A percentile compares a stretch with the other conserved stretches of the same genome.
These are phyloP conservation scores for Hypoxylon subgilvum DNA, from an alignment of 495 filamentous ascomycete genomes.

Conservation along the genomic window DNA sequence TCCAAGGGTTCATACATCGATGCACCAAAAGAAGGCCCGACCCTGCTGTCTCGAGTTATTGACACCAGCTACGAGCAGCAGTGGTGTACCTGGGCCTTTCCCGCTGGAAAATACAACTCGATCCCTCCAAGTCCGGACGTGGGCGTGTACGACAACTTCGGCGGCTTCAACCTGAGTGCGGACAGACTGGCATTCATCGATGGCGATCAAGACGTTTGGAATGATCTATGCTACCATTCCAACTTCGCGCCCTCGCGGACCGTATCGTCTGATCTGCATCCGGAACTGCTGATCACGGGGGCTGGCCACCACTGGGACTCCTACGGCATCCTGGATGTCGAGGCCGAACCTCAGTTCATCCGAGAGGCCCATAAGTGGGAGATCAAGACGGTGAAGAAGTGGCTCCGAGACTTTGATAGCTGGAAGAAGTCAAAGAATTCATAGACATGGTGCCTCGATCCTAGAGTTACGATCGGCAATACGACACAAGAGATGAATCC, in stretches of 20 bases:
- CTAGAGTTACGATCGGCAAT: neutral
- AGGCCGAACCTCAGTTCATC: slow-evolving; percentile 57
- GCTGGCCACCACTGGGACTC: slow-evolving; percentile 60
- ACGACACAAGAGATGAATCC: neutral
- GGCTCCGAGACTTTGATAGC: slow-evolving; percentile 31
- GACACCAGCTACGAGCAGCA: slow-evolving; percentile 57
- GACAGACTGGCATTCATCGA: slow-evolving; percentile 57
- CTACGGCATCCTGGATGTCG: slow-evolving; percentile 51
- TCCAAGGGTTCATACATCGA: slow-evolving; percentile 52
- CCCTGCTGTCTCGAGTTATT: slow-evolving; percentile 50
- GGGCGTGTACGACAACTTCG: slow-evolving; percentile 48
- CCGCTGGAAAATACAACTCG: slow-evolving; percentile 48
- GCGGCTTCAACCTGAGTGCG: slow-evolving; percentile 51
- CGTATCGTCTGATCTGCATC: slow-evolving; percentile 45
- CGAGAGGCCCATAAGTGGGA: slow-evolving; percentile 58
- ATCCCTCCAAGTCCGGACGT: slow-evolving; percentile 52
- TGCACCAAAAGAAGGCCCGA: slow-evolving; percentile 48
- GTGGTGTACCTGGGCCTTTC: slow-evolving; percentile 60
- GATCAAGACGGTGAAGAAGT: slow-evolving; percentile 50
- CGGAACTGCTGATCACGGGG: slow-evolving; percentile 52
- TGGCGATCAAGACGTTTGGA: slow-evolving; percentile 55
- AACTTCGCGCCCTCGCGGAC: slow-evolving; percentile 42
- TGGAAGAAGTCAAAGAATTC: slow-evolving; percentile 29
- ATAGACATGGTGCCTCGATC: neutral
- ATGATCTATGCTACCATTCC: slow-evolving; percentile 55